Evolutionary conservation across 1,284 basidiomycete genomes (phyloP).

Genomic region (Tilletia setariae): DNA sequence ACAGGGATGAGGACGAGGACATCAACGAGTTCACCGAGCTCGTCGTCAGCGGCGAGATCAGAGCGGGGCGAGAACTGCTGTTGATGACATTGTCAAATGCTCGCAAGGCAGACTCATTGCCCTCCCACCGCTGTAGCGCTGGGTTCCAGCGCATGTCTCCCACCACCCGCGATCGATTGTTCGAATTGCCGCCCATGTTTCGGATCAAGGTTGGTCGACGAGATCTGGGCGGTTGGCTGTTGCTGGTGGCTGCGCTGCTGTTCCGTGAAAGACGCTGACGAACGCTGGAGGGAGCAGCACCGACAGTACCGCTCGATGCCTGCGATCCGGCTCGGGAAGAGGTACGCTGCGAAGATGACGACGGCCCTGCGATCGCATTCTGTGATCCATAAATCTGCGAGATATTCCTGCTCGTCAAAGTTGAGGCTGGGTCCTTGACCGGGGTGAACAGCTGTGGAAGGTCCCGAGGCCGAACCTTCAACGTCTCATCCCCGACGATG

Average conservation of each 20-base stretch:
- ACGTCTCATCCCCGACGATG: not conserved
- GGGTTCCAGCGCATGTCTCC: constrained; percentile 95
- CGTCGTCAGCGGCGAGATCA: constrained; percentile 62
- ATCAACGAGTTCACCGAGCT: constrained; percentile 30
- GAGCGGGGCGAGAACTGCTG: constrained; percentile 82
- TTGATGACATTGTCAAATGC: constrained; percentile 81
- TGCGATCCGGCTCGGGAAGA: not conserved
- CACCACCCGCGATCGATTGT: constrained; percentile 27
- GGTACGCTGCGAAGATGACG: not conserved
- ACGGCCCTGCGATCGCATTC: not conserved
- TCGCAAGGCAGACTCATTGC: constrained; percentile 81
- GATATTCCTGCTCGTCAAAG: not conserved
- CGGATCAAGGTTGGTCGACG: constrained; percentile 26
- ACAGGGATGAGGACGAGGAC: constrained; percentile 9
- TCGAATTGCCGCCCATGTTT: constrained; percentile 30
- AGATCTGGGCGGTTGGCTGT: constrained; percentile 23
- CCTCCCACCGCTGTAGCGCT: constrained; percentile 82
- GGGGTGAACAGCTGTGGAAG: not conserved
- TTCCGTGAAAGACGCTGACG: not conserved
- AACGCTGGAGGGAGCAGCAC: not conserved
- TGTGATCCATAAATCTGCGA: not conserved
- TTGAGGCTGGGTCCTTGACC: not conserved
- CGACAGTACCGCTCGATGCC: not conserved
- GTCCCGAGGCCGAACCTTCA: constrained; percentile 11
- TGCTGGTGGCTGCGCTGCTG: not conserved